These are phyloP conservation scores for Hebeloma cylindrosporum DNA, from an alignment of 768 basidiomycete species.

Conservation along the genomic window DNA sequence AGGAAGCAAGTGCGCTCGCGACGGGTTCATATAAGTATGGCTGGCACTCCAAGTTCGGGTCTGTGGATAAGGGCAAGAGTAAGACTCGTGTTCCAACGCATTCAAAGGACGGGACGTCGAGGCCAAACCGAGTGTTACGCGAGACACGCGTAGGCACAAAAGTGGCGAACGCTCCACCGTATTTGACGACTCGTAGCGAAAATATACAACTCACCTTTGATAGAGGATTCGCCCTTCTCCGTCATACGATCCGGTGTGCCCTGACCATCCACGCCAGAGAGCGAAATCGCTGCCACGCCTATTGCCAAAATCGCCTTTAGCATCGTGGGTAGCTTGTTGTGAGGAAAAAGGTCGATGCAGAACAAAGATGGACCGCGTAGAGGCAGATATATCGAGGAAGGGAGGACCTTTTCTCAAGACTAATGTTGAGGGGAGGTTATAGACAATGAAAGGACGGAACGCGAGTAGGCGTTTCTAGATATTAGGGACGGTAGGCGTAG, in stretches of 20 bases:
- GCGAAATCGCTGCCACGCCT: conserved; percentile 16
- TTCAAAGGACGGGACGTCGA: not conserved
- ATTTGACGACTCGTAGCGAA: no score
- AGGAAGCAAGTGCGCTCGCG: conserved; percentile 29
- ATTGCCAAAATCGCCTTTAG: conserved; percentile 14
- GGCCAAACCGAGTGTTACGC: not conserved
- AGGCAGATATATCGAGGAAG: no score
- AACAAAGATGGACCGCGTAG: no score
- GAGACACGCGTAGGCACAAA: not conserved
- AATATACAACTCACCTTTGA: conserved; percentile 36
- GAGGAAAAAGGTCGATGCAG: not conserved
- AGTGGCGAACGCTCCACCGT: not conserved
- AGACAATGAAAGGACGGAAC: no score
- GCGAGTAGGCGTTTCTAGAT: no score
- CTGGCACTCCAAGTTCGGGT: conserved; percentile 36
- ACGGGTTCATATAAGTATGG: conserved; percentile 43
- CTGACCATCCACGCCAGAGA: conserved; percentile 13
- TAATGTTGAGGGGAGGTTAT: no score
- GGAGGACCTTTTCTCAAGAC: no score
- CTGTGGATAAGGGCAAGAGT: conserved; percentile 4
- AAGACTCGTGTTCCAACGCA: not conserved
- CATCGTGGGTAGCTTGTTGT: not conserved
- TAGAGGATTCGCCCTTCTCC: conserved; percentile 36
- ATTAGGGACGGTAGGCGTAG: no score
- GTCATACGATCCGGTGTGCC: conserved; percentile 28